Conservation (phyloP, 768 basidiomycete genomes). For the Trametes gibbosa region DNA sequence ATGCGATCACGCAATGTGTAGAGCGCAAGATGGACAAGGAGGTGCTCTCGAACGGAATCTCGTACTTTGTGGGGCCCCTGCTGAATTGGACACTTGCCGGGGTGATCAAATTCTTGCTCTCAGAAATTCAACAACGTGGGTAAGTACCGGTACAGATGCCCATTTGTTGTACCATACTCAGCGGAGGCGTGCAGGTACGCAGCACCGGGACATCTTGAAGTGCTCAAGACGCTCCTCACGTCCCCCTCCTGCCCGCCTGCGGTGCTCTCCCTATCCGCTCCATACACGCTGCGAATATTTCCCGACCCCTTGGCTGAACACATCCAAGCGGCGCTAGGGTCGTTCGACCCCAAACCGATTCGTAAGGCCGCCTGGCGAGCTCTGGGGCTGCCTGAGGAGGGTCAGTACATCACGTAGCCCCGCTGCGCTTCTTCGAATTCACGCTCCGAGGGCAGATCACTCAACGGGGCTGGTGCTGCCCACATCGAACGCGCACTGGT, state of each 20-base stretch:
- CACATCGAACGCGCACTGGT: conserved; percentile 29
- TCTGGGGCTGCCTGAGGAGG: conserved; percentile 30
- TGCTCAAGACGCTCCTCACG: conserved; percentile 63
- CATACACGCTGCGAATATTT: conserved; percentile 46
- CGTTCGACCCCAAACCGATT: conserved; percentile 30
- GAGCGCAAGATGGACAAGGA: conserved; percentile 64
- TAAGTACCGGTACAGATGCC: conserved; percentile 29
- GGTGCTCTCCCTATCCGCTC: conserved; percentile 63
- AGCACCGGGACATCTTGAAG: conserved; percentile 53
- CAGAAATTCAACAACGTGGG: conserved; percentile 58
- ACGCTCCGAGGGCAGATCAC: not conserved
- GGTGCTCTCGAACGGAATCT: conserved; percentile 67
- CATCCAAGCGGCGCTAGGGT: conserved; percentile 24
- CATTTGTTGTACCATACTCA: no score
- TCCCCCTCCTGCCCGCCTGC: conserved; percentile 64
- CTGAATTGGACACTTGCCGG: conserved; percentile 81
- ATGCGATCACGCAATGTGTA: conserved; percentile 50
- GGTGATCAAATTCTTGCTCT: conserved; percentile 59
- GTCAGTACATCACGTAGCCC: conserved; percentile 2
- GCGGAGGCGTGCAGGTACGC: conserved; percentile 39
- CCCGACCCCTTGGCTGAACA: conserved; percentile 34
- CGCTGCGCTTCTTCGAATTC: not conserved
- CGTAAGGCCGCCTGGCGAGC: conserved; percentile 40
- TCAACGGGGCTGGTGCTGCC: not conserved
- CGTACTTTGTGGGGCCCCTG: conserved; percentile 71